Base-by-base conservation (phyloP, 1,284 basidiomycete species). In the Coniferiporia weirii region DNA sequence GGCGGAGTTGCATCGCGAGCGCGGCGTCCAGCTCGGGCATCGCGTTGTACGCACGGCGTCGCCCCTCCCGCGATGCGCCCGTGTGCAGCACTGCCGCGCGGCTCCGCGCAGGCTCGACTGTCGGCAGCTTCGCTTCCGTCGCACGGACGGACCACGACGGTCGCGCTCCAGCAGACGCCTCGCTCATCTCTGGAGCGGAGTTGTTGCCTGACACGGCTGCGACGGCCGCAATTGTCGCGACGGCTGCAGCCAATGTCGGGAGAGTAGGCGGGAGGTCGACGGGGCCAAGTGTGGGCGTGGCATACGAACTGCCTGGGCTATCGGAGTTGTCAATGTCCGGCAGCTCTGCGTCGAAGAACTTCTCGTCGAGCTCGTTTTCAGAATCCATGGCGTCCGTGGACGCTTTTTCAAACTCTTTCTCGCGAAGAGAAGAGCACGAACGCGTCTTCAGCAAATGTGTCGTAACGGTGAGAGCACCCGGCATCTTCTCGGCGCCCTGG, bases 1-100 rank as follows among this genome's bases (percentile, higher is more conserved):
- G 85, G 22, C 84, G 76, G 49, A 88, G 76, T 68, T 89, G 87
- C 84, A 89, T 82, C 46, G 84, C 85, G n/a, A 89, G 78, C 22
- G 84, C 87, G 52, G 86, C 77, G 66, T 89, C 87, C 38, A 89
- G 68, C 61, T 76, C 65, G 70, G 80, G 68, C 68, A 80, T 64
- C 64, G 76, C 65, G 38, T 70, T 68, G 59, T 74, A 71, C 48
- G 70, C 69, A 35, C 71, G 72, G 54, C 67, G 66, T 36, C 61
- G 67, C n/a, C 46, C 55, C 51, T 66, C 59, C 44, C 65, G 63
- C 43, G 56, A 34, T 27, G 57, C 57, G 63, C 40, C 43, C 48
- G 57, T 40, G 15, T 40, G 38, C 15, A 9, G 44, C 27, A 34
- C 22, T 4, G 12, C 50, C 17, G 50, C 22, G 50, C 13, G 50